phyloP scores from a whole-genome alignment of 1,284 basidiomycete genomes.

The Anthracocystis panici-leucophaei region DNA sequence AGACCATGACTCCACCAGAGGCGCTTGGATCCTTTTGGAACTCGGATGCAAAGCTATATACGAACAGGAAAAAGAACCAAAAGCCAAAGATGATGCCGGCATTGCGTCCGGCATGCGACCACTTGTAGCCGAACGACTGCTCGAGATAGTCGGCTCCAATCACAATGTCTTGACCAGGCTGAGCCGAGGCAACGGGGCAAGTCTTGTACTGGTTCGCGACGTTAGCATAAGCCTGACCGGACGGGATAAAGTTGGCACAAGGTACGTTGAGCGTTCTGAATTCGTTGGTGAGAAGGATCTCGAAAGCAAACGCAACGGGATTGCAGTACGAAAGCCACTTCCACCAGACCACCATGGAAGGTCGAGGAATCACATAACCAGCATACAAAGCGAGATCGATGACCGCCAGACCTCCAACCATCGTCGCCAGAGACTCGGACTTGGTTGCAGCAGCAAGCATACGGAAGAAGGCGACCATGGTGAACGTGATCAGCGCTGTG shows the following conservation, averaged over 20 bases:
- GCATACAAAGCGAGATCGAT: constrained; percentile 58
- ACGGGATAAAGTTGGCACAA: constrained; percentile 49
- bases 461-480: constrained; percentile 65
- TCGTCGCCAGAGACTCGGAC: constrained; percentile 52
- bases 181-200: constrained; percentile 51
- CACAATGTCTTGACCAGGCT: constrained; percentile 48
- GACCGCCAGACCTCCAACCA: constrained; percentile 57
- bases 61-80: constrained; percentile 50
- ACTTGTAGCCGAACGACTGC: constrained; percentile 48
- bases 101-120: constrained; percentile 46
- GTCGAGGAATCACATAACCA: constrained; percentile 62
- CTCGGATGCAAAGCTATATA: constrained; percentile 55
- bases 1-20: constrained; percentile 59
- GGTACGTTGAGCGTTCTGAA: constrained; percentile 51
- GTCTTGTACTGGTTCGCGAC: constrained; percentile 49
- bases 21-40: constrained; percentile 59
- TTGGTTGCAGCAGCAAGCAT: constrained; percentile 44
- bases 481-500: constrained; percentile 45
- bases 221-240: constrained; percentile 36
- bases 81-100: constrained; percentile 60
- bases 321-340: constrained; percentile 65
- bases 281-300: constrained; percentile 63
- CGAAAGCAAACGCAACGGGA: constrained; percentile 60
- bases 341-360: constrained; percentile 64
- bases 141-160: constrained; percentile 42